phyloP scores from a whole-genome alignment of 306 rosid species.

The Vicia faba region DNA sequence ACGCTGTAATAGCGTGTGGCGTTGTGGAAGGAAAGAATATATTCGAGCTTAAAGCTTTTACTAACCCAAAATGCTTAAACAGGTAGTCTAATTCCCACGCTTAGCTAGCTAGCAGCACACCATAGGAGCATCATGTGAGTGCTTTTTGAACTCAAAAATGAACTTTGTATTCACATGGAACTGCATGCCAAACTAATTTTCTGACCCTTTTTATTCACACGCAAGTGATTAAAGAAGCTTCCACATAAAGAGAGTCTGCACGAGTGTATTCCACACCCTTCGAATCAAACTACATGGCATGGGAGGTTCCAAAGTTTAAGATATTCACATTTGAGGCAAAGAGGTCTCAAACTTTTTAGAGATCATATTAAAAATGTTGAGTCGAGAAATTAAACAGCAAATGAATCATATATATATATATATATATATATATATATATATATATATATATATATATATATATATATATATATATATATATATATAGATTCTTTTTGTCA shows the following conservation, averaged over 20 bases:
- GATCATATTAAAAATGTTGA: too few relatives aligned
- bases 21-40: slow-evolving; percentile 41
- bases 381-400: too few relatives aligned
- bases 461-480: too few relatives aligned
- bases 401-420: too few relatives aligned
- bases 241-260: not conserved
- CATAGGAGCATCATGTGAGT: slow-evolving; percentile 13
- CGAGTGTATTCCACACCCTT: not conserved
- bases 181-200: slow-evolving; percentile 13
- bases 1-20: slow-evolving; percentile 9
- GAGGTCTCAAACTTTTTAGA: too few relatives aligned
- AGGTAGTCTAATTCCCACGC: slow-evolving; percentile 23
- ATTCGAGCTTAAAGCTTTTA: slow-evolving; percentile 30
- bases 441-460: too few relatives aligned
- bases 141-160: slow-evolving; percentile 8
- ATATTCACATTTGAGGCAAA: too few relatives aligned
- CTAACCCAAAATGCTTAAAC: slow-evolving; percentile 31
- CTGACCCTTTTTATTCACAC: not conserved
- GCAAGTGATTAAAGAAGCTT: slow-evolving; percentile 13
- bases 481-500: too few relatives aligned
- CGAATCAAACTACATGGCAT: slow-evolving; percentile 27
- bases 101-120: not conserved
- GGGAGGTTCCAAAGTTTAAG: not conserved
- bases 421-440: too few relatives aligned
- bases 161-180: slow-evolving; percentile 35